Conservation (phyloP, 371 early-diverging fungal species). For the Synchytrium microbalum region DNA sequence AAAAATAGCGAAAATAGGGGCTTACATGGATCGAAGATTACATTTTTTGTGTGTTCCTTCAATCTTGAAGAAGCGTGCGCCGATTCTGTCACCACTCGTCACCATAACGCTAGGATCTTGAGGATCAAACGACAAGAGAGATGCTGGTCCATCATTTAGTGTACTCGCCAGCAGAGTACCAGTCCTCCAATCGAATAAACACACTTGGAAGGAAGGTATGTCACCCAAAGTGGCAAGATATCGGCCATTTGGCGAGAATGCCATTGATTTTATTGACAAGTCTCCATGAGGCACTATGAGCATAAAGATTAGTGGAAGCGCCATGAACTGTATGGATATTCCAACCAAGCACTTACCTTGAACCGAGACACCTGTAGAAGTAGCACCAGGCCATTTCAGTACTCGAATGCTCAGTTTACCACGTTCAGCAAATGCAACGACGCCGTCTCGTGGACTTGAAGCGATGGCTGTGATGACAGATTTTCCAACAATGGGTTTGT, state of each 20-base stretch:
- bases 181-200: constrained; percentile 40
- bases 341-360: constrained; percentile 19
- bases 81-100: constrained; percentile 25
- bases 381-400: constrained; percentile 28
- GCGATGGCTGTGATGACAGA: constrained; percentile 37
- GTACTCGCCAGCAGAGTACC: constrained; percentile 13
- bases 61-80: constrained; percentile 36
- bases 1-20: not conserved
- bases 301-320: not conserved
- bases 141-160: constrained; percentile 21
- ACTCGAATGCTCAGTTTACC: constrained; percentile 22
- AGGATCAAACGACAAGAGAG: constrained; percentile 35
- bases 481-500: constrained; percentile 22
- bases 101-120: constrained; percentile 29
- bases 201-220: constrained; percentile 29
- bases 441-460: constrained; percentile 19
- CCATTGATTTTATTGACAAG: constrained; percentile 18
- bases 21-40: constrained; percentile 27
- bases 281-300: constrained; percentile 19
- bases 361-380: constrained; percentile 8
- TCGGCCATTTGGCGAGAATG: constrained; percentile 37
- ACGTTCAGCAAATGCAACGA: constrained; percentile 35
- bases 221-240: constrained; percentile 37
- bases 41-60: constrained; percentile 27
- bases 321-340: not conserved